Conservation (phyloP, 2,329 filamentous ascomycete species). For the Aspergillus ustus region DNA sequence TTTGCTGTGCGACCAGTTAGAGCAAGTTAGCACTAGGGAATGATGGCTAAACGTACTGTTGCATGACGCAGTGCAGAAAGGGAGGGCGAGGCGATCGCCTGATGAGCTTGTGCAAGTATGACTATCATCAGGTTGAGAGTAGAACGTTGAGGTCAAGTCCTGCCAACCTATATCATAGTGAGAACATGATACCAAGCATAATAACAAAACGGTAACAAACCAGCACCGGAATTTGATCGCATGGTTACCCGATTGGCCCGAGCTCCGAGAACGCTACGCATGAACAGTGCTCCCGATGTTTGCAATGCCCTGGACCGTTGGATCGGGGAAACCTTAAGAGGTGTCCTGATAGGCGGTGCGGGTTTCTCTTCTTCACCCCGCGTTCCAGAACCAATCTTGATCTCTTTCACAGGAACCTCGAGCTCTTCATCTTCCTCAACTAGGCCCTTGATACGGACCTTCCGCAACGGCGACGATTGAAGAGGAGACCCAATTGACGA, state of each 20-base stretch:
- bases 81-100: constrained; percentile 54
- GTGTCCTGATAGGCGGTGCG: constrained; percentile 26
- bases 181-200: constrained; percentile 19
- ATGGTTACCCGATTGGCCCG: constrained; percentile 39
- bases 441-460: constrained; percentile 41
- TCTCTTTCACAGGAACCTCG: constrained; percentile 33
- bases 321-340: constrained; percentile 36
- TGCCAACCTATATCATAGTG: constrained; percentile 54
- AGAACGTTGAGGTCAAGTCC: constrained; percentile 64
- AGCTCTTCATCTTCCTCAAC: constrained; percentile 37
- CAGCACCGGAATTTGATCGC: constrained; percentile 42
- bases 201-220: constrained; percentile 32
- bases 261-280: constrained; percentile 41
- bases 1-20: constrained; percentile 54
- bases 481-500: constrained; percentile 51
- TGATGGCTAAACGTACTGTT: constrained; percentile 58
- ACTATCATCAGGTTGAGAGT: constrained; percentile 60
- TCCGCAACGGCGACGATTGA: constrained; percentile 55
- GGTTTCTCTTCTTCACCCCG: constrained; percentile 24
- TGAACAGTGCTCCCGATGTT: constrained; percentile 44
- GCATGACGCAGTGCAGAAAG: constrained; percentile 69
- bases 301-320: constrained; percentile 42
- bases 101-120: constrained; percentile 52
- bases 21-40: not conserved
- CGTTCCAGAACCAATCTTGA: constrained; percentile 26